A percentile compares a stretch with the other conserved stretches of the same genome.
These are phyloP conservation scores for Populus hybrid DNA, from an alignment of 441 rosid species.

Conservation along the genomic window DNA sequence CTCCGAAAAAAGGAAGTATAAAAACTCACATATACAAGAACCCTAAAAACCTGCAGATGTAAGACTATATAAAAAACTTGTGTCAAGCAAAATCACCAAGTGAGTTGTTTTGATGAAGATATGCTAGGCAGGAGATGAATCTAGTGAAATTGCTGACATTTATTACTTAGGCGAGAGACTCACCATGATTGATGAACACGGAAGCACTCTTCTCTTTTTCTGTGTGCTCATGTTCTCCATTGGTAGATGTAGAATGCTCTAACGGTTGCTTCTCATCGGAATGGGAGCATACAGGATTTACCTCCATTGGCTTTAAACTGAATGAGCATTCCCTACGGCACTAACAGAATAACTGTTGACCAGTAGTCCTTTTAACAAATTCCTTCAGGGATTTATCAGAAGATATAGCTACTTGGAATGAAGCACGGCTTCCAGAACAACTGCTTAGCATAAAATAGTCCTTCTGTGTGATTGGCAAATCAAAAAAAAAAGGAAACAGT, in stretches of 20 bases:
- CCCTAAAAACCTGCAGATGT: background rate
- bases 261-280: conserved; percentile 32
- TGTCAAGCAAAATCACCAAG: background rate
- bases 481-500: conserved; percentile 10
- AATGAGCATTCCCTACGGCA: conserved; percentile 40
- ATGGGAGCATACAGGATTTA: conserved; percentile 33
- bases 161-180: conserved; percentile 11
- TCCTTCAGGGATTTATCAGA: conserved; percentile 20
- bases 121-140: background rate
- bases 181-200: conserved; percentile 49
- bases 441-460: conserved; percentile 22
- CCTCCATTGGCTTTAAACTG: conserved; percentile 35
- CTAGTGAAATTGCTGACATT: background rate
- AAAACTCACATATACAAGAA: background rate
- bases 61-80: background rate
- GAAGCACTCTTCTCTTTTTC: conserved; percentile 36
- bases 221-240: conserved; percentile 24
- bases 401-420: conserved; percentile 20
- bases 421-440: conserved; percentile 17
- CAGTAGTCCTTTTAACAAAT: conserved; percentile 14
- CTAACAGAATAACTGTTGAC: conserved; percentile 11
- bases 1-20: background rate
- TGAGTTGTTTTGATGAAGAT: conserved; percentile 1
- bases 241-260: conserved; percentile 30
- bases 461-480: conserved; percentile 15